phyloP scores from a whole-genome alignment of 1,284 basidiomycete species.

The Amylostereum areolatum region DNA sequence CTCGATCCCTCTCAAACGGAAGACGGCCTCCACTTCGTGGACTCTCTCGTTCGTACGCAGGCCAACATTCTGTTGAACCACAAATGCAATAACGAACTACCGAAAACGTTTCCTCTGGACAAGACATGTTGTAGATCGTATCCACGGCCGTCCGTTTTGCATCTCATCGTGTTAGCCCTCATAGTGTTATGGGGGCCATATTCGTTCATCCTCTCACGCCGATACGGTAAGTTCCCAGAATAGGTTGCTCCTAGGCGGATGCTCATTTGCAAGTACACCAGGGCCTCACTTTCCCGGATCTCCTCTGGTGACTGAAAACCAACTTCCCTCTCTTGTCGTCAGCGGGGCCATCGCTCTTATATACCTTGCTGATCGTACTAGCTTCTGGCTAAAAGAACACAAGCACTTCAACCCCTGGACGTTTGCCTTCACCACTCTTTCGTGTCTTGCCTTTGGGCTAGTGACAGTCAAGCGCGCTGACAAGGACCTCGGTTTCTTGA shows the following conservation, averaged over 20 bases:
- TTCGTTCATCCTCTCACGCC: constrained; percentile 30
- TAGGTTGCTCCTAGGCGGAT: background rate
- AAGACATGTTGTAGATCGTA: constrained; percentile 83
- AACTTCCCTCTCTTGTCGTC: constrained; percentile 50
- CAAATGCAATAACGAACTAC: constrained; percentile 71
- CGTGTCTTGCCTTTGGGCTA: constrained; percentile 53
- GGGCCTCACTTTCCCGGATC: constrained; percentile 22
- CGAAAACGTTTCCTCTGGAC: constrained; percentile 65
- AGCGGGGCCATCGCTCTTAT: constrained; percentile 62
- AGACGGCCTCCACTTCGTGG: constrained; percentile 81
- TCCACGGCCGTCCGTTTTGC: constrained; percentile 58
- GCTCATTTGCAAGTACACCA: constrained; percentile 13
- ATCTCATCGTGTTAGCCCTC: constrained; percentile 50
- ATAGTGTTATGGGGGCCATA: constrained; percentile 55
- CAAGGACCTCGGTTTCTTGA: constrained; percentile 83
- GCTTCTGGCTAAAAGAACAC: constrained; percentile 82
- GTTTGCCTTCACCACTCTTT: constrained; percentile 57
- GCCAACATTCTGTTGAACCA: constrained; percentile 78
- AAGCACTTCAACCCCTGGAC: constrained; percentile 72
- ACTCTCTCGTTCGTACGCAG: constrained; percentile 60
- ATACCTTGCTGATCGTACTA: constrained; percentile 76
- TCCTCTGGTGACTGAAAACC: constrained; percentile 33
- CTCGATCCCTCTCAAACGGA: constrained; percentile 66
- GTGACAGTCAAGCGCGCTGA: constrained; percentile 62
- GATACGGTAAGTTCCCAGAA: constrained; percentile 25